These are phyloP conservation scores for Cyphellophora attinorum DNA, from an alignment of 2,329 filamentous ascomycete genomes.

Conservation along the genomic window DNA sequence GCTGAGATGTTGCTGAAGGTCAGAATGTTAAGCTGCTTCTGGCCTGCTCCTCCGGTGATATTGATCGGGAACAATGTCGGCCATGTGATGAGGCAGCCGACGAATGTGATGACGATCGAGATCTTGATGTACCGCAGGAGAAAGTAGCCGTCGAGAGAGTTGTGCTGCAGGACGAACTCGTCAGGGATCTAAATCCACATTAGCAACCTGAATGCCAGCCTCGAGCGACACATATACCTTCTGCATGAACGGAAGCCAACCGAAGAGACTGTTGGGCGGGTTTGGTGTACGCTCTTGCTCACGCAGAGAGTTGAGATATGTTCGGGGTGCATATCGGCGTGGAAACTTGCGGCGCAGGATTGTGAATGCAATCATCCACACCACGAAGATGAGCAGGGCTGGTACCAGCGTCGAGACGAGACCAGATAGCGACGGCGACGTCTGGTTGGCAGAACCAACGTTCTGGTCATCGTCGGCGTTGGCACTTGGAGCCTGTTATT, in stretches of 20 bases:
- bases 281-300: constrained; percentile 47
- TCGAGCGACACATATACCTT: constrained; percentile 29
- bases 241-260: constrained; percentile 61
- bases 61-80: constrained; percentile 85
- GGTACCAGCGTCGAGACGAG: constrained; percentile 41
- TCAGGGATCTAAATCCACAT: constrained; percentile 45
- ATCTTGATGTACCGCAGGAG: constrained; percentile 83
- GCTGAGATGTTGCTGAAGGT: constrained; percentile 65
- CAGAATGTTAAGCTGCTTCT: constrained; percentile 63
- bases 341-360: constrained; percentile 39
- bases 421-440: constrained; percentile 31
- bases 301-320: constrained; percentile 44
- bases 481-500: constrained; percentile 6
- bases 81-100: constrained; percentile 77
- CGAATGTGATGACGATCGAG: constrained; percentile 65
- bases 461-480: constrained; percentile 20
- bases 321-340: constrained; percentile 46
- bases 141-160: constrained; percentile 85
- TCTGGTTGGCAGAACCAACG: constrained; percentile 18
- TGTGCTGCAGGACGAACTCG: constrained; percentile 75
- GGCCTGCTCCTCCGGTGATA: constrained; percentile 61
- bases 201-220: constrained; percentile 33
- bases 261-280: constrained; percentile 52
- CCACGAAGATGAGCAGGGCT: constrained; percentile 33
- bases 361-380: constrained; percentile 40